Evolutionary conservation across 164 flowering plant genomes (phyloP).

Genomic region (Nelumbo lutea): DNA sequence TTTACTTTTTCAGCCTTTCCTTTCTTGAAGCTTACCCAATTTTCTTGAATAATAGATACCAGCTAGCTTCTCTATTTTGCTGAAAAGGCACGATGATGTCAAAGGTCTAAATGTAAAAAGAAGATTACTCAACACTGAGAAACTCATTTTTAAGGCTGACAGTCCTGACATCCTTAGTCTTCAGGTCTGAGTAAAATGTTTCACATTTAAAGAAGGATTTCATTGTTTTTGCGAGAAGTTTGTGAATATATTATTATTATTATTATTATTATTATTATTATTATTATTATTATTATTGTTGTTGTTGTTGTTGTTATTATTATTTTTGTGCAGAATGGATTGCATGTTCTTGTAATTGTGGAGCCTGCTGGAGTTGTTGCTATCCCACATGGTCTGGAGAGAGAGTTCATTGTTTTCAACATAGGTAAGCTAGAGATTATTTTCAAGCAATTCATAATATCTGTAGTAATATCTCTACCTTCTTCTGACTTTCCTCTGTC

Average conservation of each 20-base stretch:
- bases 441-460: not conserved
- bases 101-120: conserved; percentile 33
- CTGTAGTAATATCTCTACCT: not conserved
- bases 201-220: not conserved
- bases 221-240: not conserved
- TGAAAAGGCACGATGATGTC: conserved; percentile 33
- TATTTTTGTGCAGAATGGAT: conserved; percentile 31
- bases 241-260: no score
- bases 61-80: conserved; percentile 66
- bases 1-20: not conserved
- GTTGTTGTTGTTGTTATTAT: not conserved
- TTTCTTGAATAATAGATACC: conserved; percentile 50
- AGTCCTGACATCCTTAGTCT: conserved; percentile 17
- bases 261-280: not conserved
- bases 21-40: conserved; percentile 10
- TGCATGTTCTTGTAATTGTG: conserved; percentile 56
- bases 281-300: conserved; percentile 1
- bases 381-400: conserved; percentile 50
- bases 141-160: conserved; percentile 68
- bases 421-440: conserved; percentile 52
- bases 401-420: conserved; percentile 56
- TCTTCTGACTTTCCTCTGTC: not conserved
- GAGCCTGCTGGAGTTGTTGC: conserved; percentile 89
- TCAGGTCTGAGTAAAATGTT: conserved; percentile 22
- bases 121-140: conserved; percentile 84